Conservation (phyloP, 768 basidiomycete genomes). For the Pleurotus platypus region DNA sequence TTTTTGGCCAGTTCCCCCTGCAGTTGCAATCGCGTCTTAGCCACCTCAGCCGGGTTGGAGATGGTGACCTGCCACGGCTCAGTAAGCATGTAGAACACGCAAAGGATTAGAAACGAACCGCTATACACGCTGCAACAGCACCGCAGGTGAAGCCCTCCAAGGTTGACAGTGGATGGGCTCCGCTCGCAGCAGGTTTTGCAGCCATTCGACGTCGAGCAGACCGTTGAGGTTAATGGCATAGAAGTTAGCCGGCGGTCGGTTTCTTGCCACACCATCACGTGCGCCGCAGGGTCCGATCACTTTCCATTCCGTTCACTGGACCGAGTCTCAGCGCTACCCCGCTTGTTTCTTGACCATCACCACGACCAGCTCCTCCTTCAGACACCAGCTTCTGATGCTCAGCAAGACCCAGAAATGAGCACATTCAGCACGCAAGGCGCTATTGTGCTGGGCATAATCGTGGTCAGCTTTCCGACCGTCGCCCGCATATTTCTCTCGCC, state of each 20-base stretch:
- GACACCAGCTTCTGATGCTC: neutral
- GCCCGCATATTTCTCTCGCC: conserved; percentile 65
- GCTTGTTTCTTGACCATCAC: neutral
- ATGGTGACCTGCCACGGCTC: conserved; percentile 57
- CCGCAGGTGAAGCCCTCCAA: conserved; percentile 85
- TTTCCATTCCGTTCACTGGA: neutral
- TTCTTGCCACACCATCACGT: neutral
- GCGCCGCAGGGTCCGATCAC: neutral
- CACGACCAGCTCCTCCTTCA: neutral
- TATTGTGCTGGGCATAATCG: conserved; percentile 53
- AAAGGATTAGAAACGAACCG: conserved; percentile 47
- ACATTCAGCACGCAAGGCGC: conserved; percentile 48
- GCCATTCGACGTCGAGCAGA: conserved; percentile 7
- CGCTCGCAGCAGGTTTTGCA: conserved; percentile 7
- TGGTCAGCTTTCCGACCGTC: conserved; percentile 51
- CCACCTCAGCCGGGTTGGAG: conserved; percentile 79
- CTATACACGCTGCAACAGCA: conserved; percentile 87
- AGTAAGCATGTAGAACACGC: neutral
- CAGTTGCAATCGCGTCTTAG: conserved; percentile 93
- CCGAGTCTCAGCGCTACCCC: neutral
- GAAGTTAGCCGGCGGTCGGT: neutral
- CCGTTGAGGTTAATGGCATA: neutral
- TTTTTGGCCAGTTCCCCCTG: conserved; percentile 90
- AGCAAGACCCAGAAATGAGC: conserved; percentile 18
- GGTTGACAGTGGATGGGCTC: conserved; percentile 47